Evolutionary conservation across 768 basidiomycete genomes (phyloP), one percentile per base, ranked within the genome.

Genomic region (Tulasnella sp.): DNA sequence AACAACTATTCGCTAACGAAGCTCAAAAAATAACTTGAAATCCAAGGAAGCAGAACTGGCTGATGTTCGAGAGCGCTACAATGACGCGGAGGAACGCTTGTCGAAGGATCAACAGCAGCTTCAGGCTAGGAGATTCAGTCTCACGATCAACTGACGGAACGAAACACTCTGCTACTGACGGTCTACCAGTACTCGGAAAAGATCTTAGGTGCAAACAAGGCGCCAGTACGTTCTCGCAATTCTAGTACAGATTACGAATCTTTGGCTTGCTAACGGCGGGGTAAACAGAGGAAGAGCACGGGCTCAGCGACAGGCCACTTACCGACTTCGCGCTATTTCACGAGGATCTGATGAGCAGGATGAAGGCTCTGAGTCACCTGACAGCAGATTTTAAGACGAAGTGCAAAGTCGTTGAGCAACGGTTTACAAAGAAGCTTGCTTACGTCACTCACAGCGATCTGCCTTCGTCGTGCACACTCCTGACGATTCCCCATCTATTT

Each of bases 141-240:
- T 68, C 78, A 93, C 26, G 89, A 95, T 71, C 94, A 97, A 72
- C 71, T 95, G 32, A 92, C 90, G 17, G 95, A 97, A 75, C 77
- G 92, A 58, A 96, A 93, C 69, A 93, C 91, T 24, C 76, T 97
- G 29, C 73, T 97, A 55, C 74, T 96, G 65, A 91, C 90, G 7
- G 88, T 96, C 26, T 96, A 91, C 70, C 92, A 96, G 72, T 93
- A 94, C 68, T 80, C 95, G 77, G 94, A 96, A 66, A 88, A 86
- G 75, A 91, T 96, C 64, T 76, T 94, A 17, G 92, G 92, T 0
- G 84, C 89, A 21, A 88, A 92, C 68, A 89, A 85, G 76, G 86
- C 85, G 0, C 83, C 86, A 41, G 87, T 90, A 65, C 65, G 86
- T 75, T 43, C 15, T 1, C 5, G 44, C 17, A 17, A 38, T 10